Base-by-base conservation (phyloP, 2,329 filamentous ascomycete genomes). In the Penicillium italicum region DNA sequence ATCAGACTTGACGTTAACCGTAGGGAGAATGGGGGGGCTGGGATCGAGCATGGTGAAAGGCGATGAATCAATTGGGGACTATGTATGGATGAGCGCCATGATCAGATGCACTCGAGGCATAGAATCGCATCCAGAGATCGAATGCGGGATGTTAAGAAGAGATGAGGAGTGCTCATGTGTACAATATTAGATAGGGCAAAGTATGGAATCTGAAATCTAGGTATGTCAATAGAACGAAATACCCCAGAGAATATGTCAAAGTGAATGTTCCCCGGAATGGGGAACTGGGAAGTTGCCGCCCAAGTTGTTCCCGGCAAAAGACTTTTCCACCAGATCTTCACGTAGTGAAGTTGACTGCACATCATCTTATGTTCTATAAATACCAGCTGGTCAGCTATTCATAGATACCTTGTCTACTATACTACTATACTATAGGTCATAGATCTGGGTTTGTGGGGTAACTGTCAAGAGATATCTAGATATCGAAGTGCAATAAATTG, bases 11-110 rank as follows among this genome's bases (percentile, higher is more conserved):
- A 11, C 20, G 22, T 26, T 16, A n/a, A 26, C 16, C 33, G 44
- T n/a, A 20, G 36, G 28, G 10, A 18, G 11, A 41, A 34, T 28
- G 5, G 36, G 28, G 22, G 43, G 36, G 8, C 41, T 34, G 12
- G 9, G 5, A 26, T 41, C 22, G 20, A 49, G 28, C 50, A 53
- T 53, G 36, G n/a, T 33, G 40, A 46, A 30, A 49, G 20, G 30
- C 20, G 20, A 47, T 31, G n/a, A 12, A 31, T 53, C 26, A 48
- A 40, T 47, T 43, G 22, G 26, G 31, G 12, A 31, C 50, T 53
- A 47, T 40, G 50, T 53, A 33, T 28, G 30, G 16, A 38, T 26
- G 50, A 33, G 42, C 42, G 50, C 50, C 50, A 53, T 53, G 42
- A 38, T 47, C 50, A 40, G 16, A 50, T 22, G 37, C 47, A 31